A percentile compares a stretch with the other conserved stretches of the same genome.
Conservation (phyloP, 176 grass and related monocot species). For the Eleusine indica region DNA sequence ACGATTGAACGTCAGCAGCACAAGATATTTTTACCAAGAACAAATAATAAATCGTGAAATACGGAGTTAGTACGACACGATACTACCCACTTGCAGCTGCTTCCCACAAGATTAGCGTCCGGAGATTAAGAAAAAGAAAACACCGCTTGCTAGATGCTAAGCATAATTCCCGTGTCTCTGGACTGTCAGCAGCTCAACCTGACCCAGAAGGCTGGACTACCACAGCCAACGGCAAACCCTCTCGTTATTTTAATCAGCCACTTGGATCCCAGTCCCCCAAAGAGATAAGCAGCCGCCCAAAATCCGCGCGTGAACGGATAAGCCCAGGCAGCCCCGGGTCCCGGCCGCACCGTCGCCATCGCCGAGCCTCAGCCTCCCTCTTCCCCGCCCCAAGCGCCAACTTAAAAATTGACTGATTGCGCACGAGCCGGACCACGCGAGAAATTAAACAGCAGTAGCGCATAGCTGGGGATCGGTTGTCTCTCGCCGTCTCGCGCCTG, state of each 20-base stretch:
- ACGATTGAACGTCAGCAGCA: no score
- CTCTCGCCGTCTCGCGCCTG: background rate
- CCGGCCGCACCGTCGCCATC: background rate
- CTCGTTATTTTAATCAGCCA: background rate
- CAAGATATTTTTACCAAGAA: no score
- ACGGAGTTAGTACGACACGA: no score
- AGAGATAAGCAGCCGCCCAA: background rate
- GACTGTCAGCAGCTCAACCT: no score
- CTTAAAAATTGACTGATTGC: background rate
- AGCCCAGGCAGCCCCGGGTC: background rate
- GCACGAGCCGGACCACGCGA: conserved; percentile 9
- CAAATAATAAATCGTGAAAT: no score
- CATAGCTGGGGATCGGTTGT: background rate
- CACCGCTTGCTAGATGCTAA: no score
- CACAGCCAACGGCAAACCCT: background rate
- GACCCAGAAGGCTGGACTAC: background rate
- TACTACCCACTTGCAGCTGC: no score
- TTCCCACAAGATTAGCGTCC: no score
- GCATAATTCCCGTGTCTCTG: background rate
- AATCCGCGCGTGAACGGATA: background rate
- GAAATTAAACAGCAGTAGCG: background rate
- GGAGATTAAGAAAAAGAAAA: no score
- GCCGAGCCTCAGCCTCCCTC: background rate
- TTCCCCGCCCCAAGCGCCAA: background rate
- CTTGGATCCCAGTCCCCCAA: background rate